Conservation (phyloP, 768 basidiomycete species). For the Tricholoma terreum region DNA sequence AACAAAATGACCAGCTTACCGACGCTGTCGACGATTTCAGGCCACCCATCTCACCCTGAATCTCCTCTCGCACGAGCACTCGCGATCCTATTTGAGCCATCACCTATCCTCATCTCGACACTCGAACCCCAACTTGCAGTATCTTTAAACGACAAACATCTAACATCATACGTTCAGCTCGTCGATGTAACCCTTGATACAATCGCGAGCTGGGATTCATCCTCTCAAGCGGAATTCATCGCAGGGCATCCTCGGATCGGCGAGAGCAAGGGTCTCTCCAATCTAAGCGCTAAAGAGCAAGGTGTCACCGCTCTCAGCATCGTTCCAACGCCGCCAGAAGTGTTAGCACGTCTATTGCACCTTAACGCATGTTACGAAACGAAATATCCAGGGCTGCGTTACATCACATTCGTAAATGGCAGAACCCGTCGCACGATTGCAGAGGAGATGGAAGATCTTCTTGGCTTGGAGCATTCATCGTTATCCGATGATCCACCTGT, state of each 20-base stretch:
- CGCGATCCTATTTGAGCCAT: conserved; percentile 47
- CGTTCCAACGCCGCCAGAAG: conserved; percentile 64
- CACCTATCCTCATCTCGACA: conserved; percentile 44
- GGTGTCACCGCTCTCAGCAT: conserved; percentile 38
- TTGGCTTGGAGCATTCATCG: conserved; percentile 52
- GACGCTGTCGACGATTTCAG: conserved; percentile 29
- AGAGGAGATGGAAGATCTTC: conserved; percentile 72
- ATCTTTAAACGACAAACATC: conserved; percentile 22
- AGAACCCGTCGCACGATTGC: conserved; percentile 68
- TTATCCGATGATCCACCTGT: conserved; percentile 40
- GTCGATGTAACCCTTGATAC: conserved; percentile 50
- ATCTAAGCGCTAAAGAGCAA: conserved; percentile 79
- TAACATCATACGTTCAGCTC: conserved; percentile 49
- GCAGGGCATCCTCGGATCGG: conserved; percentile 89
- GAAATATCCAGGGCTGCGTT: conserved; percentile 71
- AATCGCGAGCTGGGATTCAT: conserved; percentile 51
- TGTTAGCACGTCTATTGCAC: conserved; percentile 67
- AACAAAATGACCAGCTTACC: conserved; percentile 27
- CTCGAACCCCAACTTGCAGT: conserved; percentile 50
- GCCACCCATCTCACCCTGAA: conserved; percentile 25
- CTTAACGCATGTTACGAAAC: conserved; percentile 79
- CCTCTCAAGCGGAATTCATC: conserved; percentile 61
- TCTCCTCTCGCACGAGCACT: conserved; percentile 35
- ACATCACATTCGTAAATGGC: conserved; percentile 92
- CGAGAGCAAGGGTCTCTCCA: conserved; percentile 71